These are phyloP conservation scores for Xanthoconium purpureum DNA, from an alignment of 768 basidiomycete species.

Conservation along the genomic window DNA sequence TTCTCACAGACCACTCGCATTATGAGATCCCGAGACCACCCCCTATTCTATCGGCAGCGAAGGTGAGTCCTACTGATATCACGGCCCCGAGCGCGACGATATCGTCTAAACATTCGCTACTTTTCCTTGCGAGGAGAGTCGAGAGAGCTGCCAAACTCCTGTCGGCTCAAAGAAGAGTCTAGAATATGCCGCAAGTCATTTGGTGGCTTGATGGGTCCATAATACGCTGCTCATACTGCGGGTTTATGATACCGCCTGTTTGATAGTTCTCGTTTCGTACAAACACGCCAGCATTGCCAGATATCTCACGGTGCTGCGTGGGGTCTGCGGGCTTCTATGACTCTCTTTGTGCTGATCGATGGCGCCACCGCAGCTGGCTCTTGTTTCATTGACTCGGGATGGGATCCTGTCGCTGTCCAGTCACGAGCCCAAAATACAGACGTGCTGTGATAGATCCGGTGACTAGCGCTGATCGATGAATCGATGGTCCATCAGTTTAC, in stretches of 20 bases:
- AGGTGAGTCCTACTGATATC: constrained; percentile 8
- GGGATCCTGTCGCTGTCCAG: neutral
- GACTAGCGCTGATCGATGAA: neutral
- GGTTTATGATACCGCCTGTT: neutral
- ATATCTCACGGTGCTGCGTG: constrained; percentile 15
- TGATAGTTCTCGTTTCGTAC: neutral
- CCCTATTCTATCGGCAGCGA: constrained; percentile 9
- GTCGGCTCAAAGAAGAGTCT: neutral
- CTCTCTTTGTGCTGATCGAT: constrained; percentile 8
- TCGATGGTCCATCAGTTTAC: neutral
- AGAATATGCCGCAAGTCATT: constrained; percentile 23
- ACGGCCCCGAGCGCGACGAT: constrained; percentile 16
- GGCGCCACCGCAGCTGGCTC: constrained; percentile 24
- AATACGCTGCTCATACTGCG: constrained; percentile 11
- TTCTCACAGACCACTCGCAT: constrained; percentile 6
- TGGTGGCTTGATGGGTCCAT: constrained; percentile 27
- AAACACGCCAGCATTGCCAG: neutral
- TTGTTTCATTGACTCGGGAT: neutral
- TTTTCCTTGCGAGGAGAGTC: neutral
- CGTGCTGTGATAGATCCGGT: neutral
- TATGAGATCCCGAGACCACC: constrained; percentile 2
- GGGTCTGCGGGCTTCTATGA: neutral
- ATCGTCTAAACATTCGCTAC: neutral
- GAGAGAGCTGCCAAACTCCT: neutral
- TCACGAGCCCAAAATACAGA: neutral